These are phyloP conservation scores for Rhododendron simsii DNA, from an alignment of 148 eudicot species.

Conservation along the genomic window DNA sequence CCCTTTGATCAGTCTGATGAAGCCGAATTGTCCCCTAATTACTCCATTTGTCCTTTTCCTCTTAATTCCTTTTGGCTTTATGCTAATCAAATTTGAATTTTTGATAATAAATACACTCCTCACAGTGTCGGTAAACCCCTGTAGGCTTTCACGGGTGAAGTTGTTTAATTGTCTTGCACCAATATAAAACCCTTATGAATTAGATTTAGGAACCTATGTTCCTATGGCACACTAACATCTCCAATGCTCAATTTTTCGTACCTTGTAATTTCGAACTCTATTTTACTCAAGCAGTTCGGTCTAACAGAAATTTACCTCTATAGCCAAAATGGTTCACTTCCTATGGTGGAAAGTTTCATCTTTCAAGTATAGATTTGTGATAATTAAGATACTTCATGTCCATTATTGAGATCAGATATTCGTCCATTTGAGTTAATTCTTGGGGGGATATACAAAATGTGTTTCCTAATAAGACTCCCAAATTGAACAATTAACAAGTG, in stretches of 20 bases:
- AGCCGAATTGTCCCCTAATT: too few relatives aligned
- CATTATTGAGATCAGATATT: not conserved
- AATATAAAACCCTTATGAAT: not conserved
- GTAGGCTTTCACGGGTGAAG: not conserved
- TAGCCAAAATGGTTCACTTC: not conserved
- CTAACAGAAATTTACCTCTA: not conserved
- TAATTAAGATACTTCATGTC: not conserved
- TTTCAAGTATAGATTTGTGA: not conserved
- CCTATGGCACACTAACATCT: not conserved
- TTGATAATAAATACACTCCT: too few relatives aligned
- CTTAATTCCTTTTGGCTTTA: too few relatives aligned
- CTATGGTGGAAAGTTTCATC: not conserved
- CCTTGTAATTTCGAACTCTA: not conserved
- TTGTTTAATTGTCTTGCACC: not conserved
- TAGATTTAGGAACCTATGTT: not conserved
- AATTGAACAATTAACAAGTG: not conserved
- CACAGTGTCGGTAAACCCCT: not conserved
- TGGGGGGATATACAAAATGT: not conserved
- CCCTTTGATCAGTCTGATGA: not conserved
- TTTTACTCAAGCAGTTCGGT: not conserved
- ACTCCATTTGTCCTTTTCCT: not conserved
- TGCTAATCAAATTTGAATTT: too few relatives aligned
- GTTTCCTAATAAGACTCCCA: not conserved
- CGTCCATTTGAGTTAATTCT: not conserved
- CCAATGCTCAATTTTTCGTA: not conserved